These are phyloP conservation scores for Xylaria cubensis DNA, from an alignment of 495 filamentous ascomycete genomes.

Conservation along the genomic window DNA sequence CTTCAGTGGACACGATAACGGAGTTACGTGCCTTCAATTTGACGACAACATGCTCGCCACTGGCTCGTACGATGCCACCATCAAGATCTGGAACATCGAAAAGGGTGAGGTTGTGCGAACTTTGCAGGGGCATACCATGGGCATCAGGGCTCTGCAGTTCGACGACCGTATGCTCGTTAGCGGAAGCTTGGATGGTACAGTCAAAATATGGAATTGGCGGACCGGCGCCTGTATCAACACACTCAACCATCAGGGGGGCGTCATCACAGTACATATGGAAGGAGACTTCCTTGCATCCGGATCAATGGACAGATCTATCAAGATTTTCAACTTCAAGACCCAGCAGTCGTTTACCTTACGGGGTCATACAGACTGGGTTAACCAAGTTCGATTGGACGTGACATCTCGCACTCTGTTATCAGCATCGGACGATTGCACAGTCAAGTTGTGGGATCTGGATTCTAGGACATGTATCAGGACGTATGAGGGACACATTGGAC, in stretches of 20 bases:
- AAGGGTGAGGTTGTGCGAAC: constrained; percentile 85
- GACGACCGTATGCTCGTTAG: constrained; percentile 90
- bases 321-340: constrained; percentile 91
- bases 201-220: constrained; percentile 96
- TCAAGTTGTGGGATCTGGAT: constrained; percentile 93
- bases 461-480: constrained; percentile 75
- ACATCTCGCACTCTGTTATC: constrained; percentile 85
- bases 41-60: constrained; percentile 91
- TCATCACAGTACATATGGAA: constrained; percentile 88
- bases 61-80: constrained; percentile 91
- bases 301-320: constrained; percentile 86
- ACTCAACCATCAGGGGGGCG: constrained; percentile 76
- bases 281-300: constrained; percentile 82
- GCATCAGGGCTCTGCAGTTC: constrained; percentile 89
- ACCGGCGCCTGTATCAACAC: constrained; percentile 88
- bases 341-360: constrained; percentile 78
- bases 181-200: constrained; percentile 75
- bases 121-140: constrained; percentile 78
- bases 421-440: constrained; percentile 90
- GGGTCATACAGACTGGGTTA: constrained; percentile 93
- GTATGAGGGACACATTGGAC: constrained; percentile 93
- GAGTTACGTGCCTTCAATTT: constrained; percentile 95
- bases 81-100: constrained; percentile 95
- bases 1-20: constrained; percentile 90
- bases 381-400: constrained; percentile 83